phyloP scores from a whole-genome alignment of 257 asterid species.

The Solanum bulbocastanum region DNA sequence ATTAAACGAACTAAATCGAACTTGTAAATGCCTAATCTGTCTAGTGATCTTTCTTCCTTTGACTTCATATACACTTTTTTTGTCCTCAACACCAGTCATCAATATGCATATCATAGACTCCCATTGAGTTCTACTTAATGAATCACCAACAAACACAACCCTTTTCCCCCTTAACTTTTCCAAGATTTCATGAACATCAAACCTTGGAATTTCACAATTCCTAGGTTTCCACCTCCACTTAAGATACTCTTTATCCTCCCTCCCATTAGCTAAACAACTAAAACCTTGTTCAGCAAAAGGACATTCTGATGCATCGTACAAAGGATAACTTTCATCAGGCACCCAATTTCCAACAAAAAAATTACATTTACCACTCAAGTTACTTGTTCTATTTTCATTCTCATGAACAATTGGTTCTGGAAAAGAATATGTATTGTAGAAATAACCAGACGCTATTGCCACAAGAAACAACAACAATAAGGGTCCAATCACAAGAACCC shows the following conservation, averaged over 20 bases:
- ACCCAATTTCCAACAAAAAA: conserved; percentile 83
- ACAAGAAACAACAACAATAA: conserved; percentile 50
- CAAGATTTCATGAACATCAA: conserved; percentile 45
- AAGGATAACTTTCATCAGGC: conserved; percentile 58
- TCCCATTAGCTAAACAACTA: conserved; percentile 77
- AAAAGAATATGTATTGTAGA: conserved; percentile 35
- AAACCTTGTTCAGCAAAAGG: conserved; percentile 72
- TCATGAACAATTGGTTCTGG: conserved; percentile 23
- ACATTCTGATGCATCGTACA: conserved; percentile 73
- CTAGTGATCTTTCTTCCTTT: conserved; percentile 72
- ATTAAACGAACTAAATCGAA: conserved; percentile 41
- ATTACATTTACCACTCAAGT: conserved; percentile 38
- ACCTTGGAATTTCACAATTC: conserved; percentile 52
- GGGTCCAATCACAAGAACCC: conserved; percentile 35
- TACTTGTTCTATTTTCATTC: background rate
- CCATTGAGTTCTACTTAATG: conserved; percentile 90
- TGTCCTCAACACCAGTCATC: conserved; percentile 71
- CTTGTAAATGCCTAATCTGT: conserved; percentile 62
- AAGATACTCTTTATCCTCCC: conserved; percentile 61
- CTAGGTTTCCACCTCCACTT: conserved; percentile 88
- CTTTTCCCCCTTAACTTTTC: conserved; percentile 71
- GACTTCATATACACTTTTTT: conserved; percentile 62
- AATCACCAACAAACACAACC: conserved; percentile 88
- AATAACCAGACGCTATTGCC: conserved; percentile 59
- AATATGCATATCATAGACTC: conserved; percentile 91